These are phyloP conservation scores for Auxenochlorella pyrenoidosa DNA, from an alignment of 139 green algal species.

Conservation along the genomic window DNA sequence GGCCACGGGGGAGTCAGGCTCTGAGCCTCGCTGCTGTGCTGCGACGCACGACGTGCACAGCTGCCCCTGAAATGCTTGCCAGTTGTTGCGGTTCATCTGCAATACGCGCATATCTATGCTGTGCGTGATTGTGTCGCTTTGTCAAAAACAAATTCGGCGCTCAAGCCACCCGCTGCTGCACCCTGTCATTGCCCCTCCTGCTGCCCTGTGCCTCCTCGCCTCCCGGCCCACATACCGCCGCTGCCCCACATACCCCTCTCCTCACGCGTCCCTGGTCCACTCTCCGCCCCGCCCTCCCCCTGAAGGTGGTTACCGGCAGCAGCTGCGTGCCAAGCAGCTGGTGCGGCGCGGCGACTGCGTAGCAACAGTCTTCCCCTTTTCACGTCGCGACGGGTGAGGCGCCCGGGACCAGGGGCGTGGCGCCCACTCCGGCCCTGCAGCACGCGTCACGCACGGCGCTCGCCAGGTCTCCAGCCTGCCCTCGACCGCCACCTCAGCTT, in stretches of 20 bases:
- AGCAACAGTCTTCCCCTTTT: slow-evolving; percentile 27
- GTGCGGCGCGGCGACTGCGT: slow-evolving; percentile 32
- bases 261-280: background rate
- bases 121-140: too few species aligned
- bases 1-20: too few species aligned
- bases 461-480: too few species aligned
- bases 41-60: too few species aligned
- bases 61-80: background rate
- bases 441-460: too few species aligned
- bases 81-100: too few species aligned
- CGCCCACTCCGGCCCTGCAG: too few species aligned
- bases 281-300: background rate
- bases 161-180: background rate
- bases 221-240: background rate
- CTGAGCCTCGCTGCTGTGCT: too few species aligned
- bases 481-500: too few species aligned
- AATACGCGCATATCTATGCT: too few species aligned
- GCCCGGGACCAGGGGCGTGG: too few species aligned
- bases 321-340: slow-evolving; percentile 36
- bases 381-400: slow-evolving; percentile 21
- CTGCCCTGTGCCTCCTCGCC: background rate
- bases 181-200: background rate
- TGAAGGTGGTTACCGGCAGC: slow-evolving; percentile 44
- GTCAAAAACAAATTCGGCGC: too few species aligned
- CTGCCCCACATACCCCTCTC: background rate